Evolutionary conservation across 768 basidiomycete species (phyloP).

Genomic region (Xerocomus brunneocitrinus): DNA sequence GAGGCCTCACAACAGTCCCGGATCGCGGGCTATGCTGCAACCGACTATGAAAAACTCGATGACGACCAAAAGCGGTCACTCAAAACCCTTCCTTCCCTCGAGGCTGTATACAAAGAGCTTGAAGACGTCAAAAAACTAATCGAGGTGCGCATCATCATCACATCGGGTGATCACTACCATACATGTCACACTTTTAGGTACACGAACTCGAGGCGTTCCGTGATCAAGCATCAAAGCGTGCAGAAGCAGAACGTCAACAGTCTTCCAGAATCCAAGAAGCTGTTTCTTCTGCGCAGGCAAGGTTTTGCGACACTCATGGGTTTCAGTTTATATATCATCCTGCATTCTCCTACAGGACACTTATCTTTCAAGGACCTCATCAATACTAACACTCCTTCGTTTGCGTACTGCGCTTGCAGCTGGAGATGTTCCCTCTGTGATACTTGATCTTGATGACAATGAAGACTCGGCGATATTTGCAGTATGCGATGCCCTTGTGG

Average conservation of each 20-base stretch:
- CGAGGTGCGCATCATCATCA: conserved; percentile 63
- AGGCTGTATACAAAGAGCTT: conserved; percentile 77
- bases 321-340: background rate
- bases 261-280: conserved; percentile 52
- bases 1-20: conserved; percentile 48
- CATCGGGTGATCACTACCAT: background rate
- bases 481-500: conserved; percentile 50
- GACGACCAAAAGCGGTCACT: conserved; percentile 80
- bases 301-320: background rate
- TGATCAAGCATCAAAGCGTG: conserved; percentile 50
- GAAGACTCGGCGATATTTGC: conserved; percentile 56
- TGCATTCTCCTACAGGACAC: conserved; percentile 36
- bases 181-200: conserved; percentile 34
- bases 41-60: conserved; percentile 68
- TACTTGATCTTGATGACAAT: conserved; percentile 40
- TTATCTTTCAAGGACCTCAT: conserved; percentile 39
- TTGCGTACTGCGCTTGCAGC: conserved; percentile 47
- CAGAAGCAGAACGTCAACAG: conserved; percentile 53
- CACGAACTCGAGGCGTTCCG: conserved; percentile 61
- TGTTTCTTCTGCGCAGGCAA: conserved; percentile 57
- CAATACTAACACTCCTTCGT: conserved; percentile 56
- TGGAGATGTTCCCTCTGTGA: conserved; percentile 40
- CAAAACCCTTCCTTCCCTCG: conserved; percentile 68
- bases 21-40: conserved; percentile 65
- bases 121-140: conserved; percentile 79